Conservation (phyloP, 352 stramenopile species). For the Thalassiosira livingstoniorum region DNA sequence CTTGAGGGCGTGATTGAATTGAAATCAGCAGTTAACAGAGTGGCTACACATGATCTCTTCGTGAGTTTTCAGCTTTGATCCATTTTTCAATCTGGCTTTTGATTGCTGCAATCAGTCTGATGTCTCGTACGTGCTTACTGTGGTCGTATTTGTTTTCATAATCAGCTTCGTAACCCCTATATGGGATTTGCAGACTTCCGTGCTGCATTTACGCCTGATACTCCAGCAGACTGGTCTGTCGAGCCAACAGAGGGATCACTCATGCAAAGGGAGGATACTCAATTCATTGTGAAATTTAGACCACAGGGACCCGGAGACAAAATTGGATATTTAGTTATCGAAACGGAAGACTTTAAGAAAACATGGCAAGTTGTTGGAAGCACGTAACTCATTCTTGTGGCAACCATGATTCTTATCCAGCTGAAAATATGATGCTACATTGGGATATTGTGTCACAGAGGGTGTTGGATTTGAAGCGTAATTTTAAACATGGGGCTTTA, state of each 20-base stretch:
- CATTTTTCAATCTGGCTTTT: too few relatives aligned
- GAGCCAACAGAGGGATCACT: slow-evolving; percentile 74
- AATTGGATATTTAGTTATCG: slow-evolving; percentile 78
- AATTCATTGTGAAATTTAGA: slow-evolving; percentile 80
- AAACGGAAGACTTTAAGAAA: slow-evolving; percentile 86
- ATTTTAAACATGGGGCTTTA: too few relatives aligned
- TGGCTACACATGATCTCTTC: slow-evolving; percentile 58
- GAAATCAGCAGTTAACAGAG: slow-evolving; percentile 53
- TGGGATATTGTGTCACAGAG: too few relatives aligned
- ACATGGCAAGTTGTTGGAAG: slow-evolving; percentile 78
- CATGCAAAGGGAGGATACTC: slow-evolving; percentile 57
- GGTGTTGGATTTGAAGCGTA: too few relatives aligned
- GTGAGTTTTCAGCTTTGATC: too few relatives aligned
- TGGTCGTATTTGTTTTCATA: slow-evolving; percentile 11
- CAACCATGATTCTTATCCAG: neutral
- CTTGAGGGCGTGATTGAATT: slow-evolving; percentile 77
- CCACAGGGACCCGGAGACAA: slow-evolving; percentile 60
- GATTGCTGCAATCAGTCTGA: slow-evolving; percentile 10
- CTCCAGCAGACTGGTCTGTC: slow-evolving; percentile 65
- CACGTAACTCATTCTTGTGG: slow-evolving; percentile 32
- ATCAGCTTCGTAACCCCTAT: slow-evolving; percentile 70
- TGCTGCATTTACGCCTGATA: slow-evolving; percentile 74
- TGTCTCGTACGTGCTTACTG: too few relatives aligned
- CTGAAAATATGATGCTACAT: too few relatives aligned
- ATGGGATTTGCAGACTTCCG: slow-evolving; percentile 86